These are phyloP conservation scores for Gracilariopsis chorda DNA, from an alignment of 23 red algal species.

Conservation along the genomic window DNA sequence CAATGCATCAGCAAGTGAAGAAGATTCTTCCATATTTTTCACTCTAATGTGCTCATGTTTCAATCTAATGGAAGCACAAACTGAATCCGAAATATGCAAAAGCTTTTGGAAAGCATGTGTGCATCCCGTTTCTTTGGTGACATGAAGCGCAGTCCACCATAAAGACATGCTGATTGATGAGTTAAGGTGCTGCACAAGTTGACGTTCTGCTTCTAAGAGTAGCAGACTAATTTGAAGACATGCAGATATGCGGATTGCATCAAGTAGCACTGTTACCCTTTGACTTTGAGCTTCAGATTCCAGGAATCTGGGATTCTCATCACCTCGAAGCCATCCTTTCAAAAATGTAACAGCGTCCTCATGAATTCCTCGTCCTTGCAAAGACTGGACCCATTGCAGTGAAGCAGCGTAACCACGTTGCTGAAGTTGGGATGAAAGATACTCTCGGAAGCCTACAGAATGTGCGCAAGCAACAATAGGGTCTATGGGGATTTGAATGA, in stretches of 20 bases:
- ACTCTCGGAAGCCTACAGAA: not conserved
- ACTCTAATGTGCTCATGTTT: not conserved
- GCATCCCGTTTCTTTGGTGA: not conserved
- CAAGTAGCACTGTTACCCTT: not conserved
- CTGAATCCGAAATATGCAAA: not conserved
- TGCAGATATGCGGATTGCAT: not conserved
- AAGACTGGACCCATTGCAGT: not conserved
- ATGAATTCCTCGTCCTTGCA: not conserved
- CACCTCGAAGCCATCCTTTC: not conserved
- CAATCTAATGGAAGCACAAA: not conserved
- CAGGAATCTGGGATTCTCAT: not conserved
- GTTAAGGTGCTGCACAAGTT: not conserved
- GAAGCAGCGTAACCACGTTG: not conserved
- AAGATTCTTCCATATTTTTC: not conserved
- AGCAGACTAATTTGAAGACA: constrained; percentile 19
- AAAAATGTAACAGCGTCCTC: not conserved
- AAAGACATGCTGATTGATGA: not conserved
- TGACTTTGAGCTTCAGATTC: not conserved
- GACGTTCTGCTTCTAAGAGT: not conserved
- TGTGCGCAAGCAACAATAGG: not conserved
- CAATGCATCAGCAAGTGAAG: not conserved
- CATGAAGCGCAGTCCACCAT: not conserved
- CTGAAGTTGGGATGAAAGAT: not conserved
- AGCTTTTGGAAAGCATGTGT: constrained; percentile 17
- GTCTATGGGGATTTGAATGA: not conserved